These are phyloP conservation scores for Kwoniella shandongensis DNA, from an alignment of 768 basidiomycete genomes.

Conservation along the genomic window DNA sequence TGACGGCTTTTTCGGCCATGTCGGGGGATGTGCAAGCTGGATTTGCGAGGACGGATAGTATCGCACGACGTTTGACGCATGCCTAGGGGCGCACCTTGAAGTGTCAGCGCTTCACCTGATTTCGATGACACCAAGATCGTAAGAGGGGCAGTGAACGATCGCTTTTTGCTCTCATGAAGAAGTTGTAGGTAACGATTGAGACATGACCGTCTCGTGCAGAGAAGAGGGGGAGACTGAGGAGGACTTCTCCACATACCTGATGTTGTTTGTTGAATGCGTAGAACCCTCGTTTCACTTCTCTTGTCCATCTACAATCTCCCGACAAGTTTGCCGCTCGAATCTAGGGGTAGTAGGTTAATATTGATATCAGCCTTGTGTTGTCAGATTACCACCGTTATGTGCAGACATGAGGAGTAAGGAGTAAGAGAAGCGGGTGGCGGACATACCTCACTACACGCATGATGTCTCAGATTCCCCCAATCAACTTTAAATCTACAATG, in stretches of 20 bases:
- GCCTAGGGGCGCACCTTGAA: slow-evolving; percentile 59
- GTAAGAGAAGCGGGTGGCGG: background rate
- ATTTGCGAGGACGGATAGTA: slow-evolving; percentile 76
- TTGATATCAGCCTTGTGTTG: too few relatives aligned
- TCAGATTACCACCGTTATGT: too few relatives aligned
- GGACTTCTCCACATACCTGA: slow-evolving; percentile 67
- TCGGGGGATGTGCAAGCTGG: slow-evolving; percentile 72
- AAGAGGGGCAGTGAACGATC: too few relatives aligned
- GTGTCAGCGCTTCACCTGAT: background rate
- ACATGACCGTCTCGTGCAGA: too few relatives aligned
- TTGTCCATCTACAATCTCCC: slow-evolving; percentile 84
- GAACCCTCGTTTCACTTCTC: slow-evolving; percentile 76
- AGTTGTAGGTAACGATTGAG: too few relatives aligned
- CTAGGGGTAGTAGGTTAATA: slow-evolving; percentile 56
- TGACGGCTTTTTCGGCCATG: slow-evolving; percentile 82
- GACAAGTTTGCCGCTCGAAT: slow-evolving; percentile 92
- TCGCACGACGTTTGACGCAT: slow-evolving; percentile 84
- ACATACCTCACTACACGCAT: slow-evolving; percentile 92
- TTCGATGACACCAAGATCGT: slow-evolving; percentile 2
- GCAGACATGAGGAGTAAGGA: background rate
- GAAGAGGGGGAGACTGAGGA: background rate
- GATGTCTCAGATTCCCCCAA: slow-evolving; percentile 85
- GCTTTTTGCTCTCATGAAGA: too few relatives aligned
- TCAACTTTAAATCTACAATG: slow-evolving; percentile 91
- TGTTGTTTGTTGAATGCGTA: slow-evolving; percentile 87